Percentiles rank a stretch among this genome's conserved stretches.
These are phyloP conservation scores for Boletellus emodensis DNA, from an alignment of 768 basidiomycete genomes.

Conservation along the genomic window DNA sequence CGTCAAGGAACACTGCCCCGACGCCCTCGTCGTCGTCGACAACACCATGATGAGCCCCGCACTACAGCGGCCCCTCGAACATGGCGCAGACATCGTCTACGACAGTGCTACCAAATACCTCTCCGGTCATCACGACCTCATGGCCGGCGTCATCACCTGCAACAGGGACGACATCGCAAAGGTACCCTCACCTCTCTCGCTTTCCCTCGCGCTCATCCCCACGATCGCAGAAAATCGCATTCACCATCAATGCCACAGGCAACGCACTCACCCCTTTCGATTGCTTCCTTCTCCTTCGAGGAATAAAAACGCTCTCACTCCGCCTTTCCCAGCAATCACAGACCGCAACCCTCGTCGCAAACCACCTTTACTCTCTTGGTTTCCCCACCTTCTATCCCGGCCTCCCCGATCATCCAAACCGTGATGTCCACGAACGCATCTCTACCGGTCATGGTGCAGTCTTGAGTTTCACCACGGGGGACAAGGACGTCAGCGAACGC, in stretches of 20 bases:
- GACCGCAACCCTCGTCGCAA: constrained; percentile 77
- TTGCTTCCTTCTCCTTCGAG: constrained; percentile 92
- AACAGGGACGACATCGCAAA: constrained; percentile 88
- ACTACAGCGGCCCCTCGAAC: constrained; percentile 89
- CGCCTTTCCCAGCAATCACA: constrained; percentile 94
- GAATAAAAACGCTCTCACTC: constrained; percentile 92
- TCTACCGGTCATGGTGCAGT: constrained; percentile 93
- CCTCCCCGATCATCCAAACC: constrained; percentile 72
- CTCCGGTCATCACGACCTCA: constrained; percentile 97
- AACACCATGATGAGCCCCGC: constrained; percentile 99
- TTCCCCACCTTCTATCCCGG: constrained; percentile 95
- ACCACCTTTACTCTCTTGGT: constrained; percentile 79
- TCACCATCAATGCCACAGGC: constrained; percentile 89
- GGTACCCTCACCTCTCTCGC: constrained; percentile 33
- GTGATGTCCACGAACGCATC: constrained; percentile 86
- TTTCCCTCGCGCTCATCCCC: neutral
- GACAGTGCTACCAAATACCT: constrained; percentile 98
- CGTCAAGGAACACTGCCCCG: constrained; percentile 77
- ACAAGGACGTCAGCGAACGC: constrained; percentile 84
- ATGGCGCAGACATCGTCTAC: constrained; percentile 96
- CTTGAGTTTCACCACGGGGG: constrained; percentile 89
- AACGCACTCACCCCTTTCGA: constrained; percentile 95
- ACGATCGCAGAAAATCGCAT: constrained; percentile 70
- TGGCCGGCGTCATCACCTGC: constrained; percentile 95
- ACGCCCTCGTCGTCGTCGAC: constrained; percentile 85